Conservation (phyloP, 768 basidiomycete genomes). For the Serendipita vermifera region DNA sequence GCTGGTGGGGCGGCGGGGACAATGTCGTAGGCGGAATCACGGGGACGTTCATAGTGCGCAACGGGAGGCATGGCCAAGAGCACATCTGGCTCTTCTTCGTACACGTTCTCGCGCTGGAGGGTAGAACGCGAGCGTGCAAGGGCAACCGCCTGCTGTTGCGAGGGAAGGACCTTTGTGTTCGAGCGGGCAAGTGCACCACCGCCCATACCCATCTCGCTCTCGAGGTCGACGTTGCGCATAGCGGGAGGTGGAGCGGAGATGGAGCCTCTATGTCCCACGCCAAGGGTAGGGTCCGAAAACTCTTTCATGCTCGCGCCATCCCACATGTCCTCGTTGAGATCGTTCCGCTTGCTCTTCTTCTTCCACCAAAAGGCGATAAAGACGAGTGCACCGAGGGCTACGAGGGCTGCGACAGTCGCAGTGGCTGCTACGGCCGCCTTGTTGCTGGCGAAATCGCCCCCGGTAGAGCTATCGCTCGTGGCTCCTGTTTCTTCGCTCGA, state of each 20-base stretch:
- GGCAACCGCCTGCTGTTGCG: neutral
- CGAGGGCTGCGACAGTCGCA: neutral
- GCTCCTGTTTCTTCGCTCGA: too few relatives aligned
- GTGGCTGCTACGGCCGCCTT: conserved; percentile 1
- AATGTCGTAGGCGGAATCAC: conserved; percentile 4
- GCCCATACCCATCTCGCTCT: neutral
- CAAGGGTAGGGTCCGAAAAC: neutral
- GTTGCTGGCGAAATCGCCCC: neutral
- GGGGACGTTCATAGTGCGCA: neutral
- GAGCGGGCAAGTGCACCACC: neutral
- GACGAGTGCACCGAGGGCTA: neutral
- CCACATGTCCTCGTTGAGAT: neutral
- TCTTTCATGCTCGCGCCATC: conserved; percentile 5
- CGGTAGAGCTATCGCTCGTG: too few relatives aligned
- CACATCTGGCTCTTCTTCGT: neutral
- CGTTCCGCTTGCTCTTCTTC: neutral
- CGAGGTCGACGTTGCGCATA: neutral
- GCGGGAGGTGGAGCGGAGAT: neutral
- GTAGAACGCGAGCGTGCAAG: neutral
- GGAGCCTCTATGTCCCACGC: neutral
- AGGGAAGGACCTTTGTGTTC: neutral
- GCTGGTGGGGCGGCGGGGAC: conserved; percentile 1
- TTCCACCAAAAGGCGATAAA: conserved; percentile 6
- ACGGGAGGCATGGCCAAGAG: conserved; percentile 5
- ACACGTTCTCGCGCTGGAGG: neutral